phyloP scores from a whole-genome alignment of 805 yeast species.

The Blastobotrys muscicola region DNA sequence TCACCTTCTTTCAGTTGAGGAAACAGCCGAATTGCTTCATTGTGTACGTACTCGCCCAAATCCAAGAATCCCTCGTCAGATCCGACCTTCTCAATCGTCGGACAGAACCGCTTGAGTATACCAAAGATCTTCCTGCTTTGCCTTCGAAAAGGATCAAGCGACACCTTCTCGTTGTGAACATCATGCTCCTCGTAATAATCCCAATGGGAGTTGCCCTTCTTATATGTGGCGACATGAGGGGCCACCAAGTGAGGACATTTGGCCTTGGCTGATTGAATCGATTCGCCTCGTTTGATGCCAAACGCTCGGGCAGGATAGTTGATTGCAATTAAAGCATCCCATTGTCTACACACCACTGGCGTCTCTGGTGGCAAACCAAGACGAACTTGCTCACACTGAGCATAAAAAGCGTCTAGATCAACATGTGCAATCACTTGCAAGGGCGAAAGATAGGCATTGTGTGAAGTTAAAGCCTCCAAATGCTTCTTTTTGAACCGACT shows the following conservation, averaged over 20 bases:
- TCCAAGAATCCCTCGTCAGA: slow-evolving; percentile 91
- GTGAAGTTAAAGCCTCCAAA: slow-evolving; percentile 12
- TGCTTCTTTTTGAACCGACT: slow-evolving; percentile 14
- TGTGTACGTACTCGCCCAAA: slow-evolving; percentile 55
- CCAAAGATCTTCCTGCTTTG: slow-evolving; percentile 73
- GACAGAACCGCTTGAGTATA: slow-evolving; percentile 53
- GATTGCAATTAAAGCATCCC: slow-evolving; percentile 86
- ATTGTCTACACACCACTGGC: slow-evolving; percentile 92
- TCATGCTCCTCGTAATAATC: slow-evolving; percentile 48
- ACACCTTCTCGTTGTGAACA: slow-evolving; percentile 65
- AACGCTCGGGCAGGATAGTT: slow-evolving; percentile 68
- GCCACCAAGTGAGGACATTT: slow-evolving; percentile 70
- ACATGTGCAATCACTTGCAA: slow-evolving; percentile 74
- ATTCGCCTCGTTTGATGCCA: slow-evolving; percentile 75
- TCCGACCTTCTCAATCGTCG: slow-evolving; percentile 81
- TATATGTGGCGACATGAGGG: slow-evolving; percentile 91
- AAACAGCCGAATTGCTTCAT: slow-evolving; percentile 32
- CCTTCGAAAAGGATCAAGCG: slow-evolving; percentile 82
- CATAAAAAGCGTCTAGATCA: slow-evolving; percentile 87
- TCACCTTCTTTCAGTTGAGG: slow-evolving; percentile 35
- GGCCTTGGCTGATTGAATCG: slow-evolving; percentile 51
- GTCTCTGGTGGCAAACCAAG: slow-evolving; percentile 53
- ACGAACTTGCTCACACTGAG: slow-evolving; percentile 83
- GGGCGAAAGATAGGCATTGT: slow-evolving; percentile 50
- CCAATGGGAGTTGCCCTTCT: slow-evolving; percentile 81